Conservation (phyloP, 1,139 yeast genomes). For the Scheffersomyces cryptocercus region DNA sequence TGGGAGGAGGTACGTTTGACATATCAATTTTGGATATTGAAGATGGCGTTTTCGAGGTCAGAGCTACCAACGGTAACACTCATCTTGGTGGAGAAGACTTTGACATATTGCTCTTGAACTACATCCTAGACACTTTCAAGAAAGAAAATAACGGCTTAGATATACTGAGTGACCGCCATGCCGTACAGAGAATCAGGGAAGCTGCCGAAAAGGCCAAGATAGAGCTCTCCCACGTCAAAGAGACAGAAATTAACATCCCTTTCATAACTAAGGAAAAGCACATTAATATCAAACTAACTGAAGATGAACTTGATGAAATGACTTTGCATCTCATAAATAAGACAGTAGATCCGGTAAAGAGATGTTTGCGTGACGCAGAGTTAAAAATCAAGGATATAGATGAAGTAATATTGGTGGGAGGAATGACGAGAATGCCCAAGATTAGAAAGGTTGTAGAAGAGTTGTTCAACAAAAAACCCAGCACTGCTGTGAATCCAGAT, state of each 20-base stretch:
- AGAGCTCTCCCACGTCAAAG: slow-evolving; percentile 61
- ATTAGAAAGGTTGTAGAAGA: slow-evolving; percentile 58
- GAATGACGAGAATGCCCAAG: slow-evolving; percentile 86
- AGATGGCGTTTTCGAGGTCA: slow-evolving; percentile 78
- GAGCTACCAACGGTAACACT: slow-evolving; percentile 83
- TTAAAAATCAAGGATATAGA: slow-evolving; percentile 62
- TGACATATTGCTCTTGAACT: slow-evolving; percentile 59
- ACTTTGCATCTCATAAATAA: slow-evolving; percentile 58
- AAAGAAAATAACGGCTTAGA: slow-evolving; percentile 43
- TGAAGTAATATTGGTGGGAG: slow-evolving; percentile 75
- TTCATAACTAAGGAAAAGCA: slow-evolving; percentile 56
- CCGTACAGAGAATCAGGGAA: slow-evolving; percentile 68
- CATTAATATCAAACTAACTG: slow-evolving; percentile 54
- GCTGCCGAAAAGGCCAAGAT: slow-evolving; percentile 74
- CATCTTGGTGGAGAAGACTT: slow-evolving; percentile 85
- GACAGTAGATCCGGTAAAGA: slow-evolving; percentile 66
- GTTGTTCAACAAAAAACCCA: slow-evolving; percentile 60
- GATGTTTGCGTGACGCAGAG: slow-evolving; percentile 71
- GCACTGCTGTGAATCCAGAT: slow-evolving; percentile 73
- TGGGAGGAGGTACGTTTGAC: slow-evolving; percentile 86
- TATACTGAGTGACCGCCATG: slow-evolving; percentile 42
- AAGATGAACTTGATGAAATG: slow-evolving; percentile 64
- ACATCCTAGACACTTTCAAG: slow-evolving; percentile 52
- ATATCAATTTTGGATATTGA: slow-evolving; percentile 77
- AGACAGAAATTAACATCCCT: slow-evolving; percentile 62